phyloP scores from a whole-genome alignment of 805 yeast species.

The Suhomyces xylopsoci region DNA sequence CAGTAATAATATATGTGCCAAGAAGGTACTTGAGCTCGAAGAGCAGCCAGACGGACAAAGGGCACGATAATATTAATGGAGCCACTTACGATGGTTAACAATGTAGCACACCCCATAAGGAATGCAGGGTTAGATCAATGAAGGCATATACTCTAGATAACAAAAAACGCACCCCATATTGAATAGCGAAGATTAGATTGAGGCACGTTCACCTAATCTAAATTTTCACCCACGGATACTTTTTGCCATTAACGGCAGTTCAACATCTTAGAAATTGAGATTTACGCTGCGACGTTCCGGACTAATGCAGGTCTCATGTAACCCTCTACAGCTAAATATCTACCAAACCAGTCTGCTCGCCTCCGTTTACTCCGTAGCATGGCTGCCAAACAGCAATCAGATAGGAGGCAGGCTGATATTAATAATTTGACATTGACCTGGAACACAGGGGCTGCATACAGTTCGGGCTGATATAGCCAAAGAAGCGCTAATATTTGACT shows the following conservation, averaged over 20 bases:
- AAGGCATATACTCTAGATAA: too few relatives aligned
- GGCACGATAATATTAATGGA: neutral
- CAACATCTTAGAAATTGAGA: neutral
- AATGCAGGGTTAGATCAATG: neutral
- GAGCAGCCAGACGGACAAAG: neutral
- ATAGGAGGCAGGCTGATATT: neutral
- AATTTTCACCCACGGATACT: neutral
- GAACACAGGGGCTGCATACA: neutral
- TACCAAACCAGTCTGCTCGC: neutral
- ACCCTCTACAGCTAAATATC: neutral
- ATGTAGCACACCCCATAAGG: neutral
- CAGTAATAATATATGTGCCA: neutral
- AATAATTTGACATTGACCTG: neutral
- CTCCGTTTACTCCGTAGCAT: neutral
- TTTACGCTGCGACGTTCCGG: neutral
- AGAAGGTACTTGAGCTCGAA: neutral
- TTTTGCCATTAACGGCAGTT: neutral
- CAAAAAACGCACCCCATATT: neutral
- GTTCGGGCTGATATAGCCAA: neutral
- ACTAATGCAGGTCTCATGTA: neutral
- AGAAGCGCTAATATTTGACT: neutral
- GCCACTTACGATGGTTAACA: neutral
- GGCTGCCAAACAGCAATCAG: neutral
- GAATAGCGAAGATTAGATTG: neutral
- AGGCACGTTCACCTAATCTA: neutral